A percentile compares a stretch with the other conserved stretches of the same genome.
These are phyloP conservation scores for Xylaria sp. DNA, from an alignment of 2,329 filamentous ascomycete genomes.

Conservation along the genomic window DNA sequence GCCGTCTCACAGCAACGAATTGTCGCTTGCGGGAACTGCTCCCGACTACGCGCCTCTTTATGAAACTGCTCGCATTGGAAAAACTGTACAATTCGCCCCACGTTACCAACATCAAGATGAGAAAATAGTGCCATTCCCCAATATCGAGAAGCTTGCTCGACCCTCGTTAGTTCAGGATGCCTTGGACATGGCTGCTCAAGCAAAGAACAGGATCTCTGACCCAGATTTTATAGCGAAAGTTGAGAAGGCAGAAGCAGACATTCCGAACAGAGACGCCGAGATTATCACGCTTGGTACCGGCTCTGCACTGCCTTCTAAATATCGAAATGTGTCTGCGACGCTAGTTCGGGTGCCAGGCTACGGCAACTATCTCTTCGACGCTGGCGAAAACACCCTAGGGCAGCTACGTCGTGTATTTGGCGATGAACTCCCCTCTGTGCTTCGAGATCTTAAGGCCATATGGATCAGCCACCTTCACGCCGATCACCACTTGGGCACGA, in stretches of 20 bases:
- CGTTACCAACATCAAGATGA: constrained; percentile 53
- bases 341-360: constrained; percentile 81
- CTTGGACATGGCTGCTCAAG: constrained; percentile 57
- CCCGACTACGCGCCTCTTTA: constrained; percentile 35
- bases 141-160: constrained; percentile 50
- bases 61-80: constrained; percentile 52
- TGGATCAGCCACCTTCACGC: constrained; percentile 97
- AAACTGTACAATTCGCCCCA: constrained; percentile 54
- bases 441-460: constrained; percentile 79
- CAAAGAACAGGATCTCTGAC: constrained; percentile 42
- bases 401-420: constrained; percentile 79
- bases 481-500: constrained; percentile 89
- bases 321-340: constrained; percentile 92
- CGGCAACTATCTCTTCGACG: constrained; percentile 91
- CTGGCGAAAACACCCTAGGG: constrained; percentile 89
- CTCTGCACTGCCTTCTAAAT: constrained; percentile 87
- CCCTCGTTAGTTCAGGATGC: constrained; percentile 50
- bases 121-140: constrained; percentile 54
- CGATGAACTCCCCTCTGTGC: constrained; percentile 69
- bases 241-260: constrained; percentile 60
- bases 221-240: constrained; percentile 43
- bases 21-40: constrained; percentile 33
- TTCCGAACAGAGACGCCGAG: constrained; percentile 78
- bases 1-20: constrained; percentile 67
- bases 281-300: constrained; percentile 90